Evolutionary conservation across 768 basidiomycete genomes (phyloP), one percentile per base, ranked within the genome.

Genomic region (Tubosaeta brunneosetosa): DNA sequence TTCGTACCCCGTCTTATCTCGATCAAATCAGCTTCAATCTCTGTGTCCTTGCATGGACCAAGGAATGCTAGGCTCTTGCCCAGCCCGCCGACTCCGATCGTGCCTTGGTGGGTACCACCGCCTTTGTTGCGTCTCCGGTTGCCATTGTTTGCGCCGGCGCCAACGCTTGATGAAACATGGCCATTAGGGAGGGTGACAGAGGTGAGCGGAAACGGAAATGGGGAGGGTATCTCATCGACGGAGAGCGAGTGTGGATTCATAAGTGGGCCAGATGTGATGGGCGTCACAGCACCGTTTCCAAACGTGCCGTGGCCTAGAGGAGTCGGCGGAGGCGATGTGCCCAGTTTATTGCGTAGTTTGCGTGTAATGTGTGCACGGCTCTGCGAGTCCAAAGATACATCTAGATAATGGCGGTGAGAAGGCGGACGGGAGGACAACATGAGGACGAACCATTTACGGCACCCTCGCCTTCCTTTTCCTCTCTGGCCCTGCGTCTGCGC

Each of bases 401-500:
- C 89, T 88, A 65, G 46, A n/a, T 41, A 27, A 17, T 29, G 27
- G 27, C n/a, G 19, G 44, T 46, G 51, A 44, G 34, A 26, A 51
- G 47, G 38, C 48, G 41, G 17, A 40, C 34, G 38, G 33, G 60
- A 41, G 19, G 44, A 29, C 36, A 25, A 44, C 37, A 33, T 47
- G 44, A 25, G 36, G 49, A 73, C 79, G 51, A 44, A 84, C 82
- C 86, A 49, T 83, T 84, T 38, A 81, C 76, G 14, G 82, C 84
- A n/a, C 87, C 89, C 60, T 93, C 91, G 55, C 89, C 88, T 54
- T 92, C 91, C 64, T 91, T 92, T 73, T 93, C 91, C 56, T 93
- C 91, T 48, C 91, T 74, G 27, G 91, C 91, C 53, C 86, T 73
- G 58, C 83, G 75, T 50, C 90, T 70, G 29, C 90, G 77, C 63